A percentile compares a stretch with the other conserved stretches of the same genome.
Evolutionary conservation across 768 basidiomycete species (phyloP).

Genomic region (Sarcomyxa edulis): DNA sequence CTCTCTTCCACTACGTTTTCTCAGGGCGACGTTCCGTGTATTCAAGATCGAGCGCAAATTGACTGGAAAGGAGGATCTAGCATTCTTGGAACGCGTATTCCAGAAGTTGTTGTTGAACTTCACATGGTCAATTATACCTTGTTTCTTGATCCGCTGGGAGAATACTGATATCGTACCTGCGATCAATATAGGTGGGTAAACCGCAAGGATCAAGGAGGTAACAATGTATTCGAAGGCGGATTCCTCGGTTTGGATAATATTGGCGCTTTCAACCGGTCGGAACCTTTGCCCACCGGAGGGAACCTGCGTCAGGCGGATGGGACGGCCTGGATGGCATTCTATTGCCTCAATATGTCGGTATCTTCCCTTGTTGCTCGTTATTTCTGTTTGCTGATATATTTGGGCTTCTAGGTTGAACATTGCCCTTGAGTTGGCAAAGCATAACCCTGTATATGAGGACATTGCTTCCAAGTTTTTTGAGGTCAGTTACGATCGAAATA

Average conservation of each 20-base stretch:
- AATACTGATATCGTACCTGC: background rate
- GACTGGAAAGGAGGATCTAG: constrained; percentile 82
- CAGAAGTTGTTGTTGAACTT: constrained; percentile 96
- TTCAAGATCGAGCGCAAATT: constrained; percentile 99
- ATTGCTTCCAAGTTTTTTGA: constrained; percentile 98
- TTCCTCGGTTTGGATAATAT: constrained; percentile 99
- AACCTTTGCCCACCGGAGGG: constrained; percentile 94
- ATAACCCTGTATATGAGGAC: constrained; percentile 96
- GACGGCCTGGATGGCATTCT: constrained; percentile 99
- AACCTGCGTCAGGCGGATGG: constrained; percentile 94
- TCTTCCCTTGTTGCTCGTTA: background rate
- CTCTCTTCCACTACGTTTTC: constrained; percentile 2
- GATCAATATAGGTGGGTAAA: constrained; percentile 82
- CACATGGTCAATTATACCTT: constrained; percentile 62
- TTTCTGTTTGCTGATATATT: constrained; percentile 1
- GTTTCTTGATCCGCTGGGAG: constrained; percentile 1
- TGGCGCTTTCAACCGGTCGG: constrained; percentile 95
- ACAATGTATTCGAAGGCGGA: constrained; percentile 97
- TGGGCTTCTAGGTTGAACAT: constrained; percentile 82
- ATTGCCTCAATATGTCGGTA: constrained; percentile 88
- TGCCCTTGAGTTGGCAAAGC: constrained; percentile 95
- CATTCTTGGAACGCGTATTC: constrained; percentile 96
- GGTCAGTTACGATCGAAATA: constrained; percentile 27
- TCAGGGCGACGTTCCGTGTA: constrained; percentile 91
- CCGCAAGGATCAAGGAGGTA: constrained; percentile 90